Conservation (phyloP, 306 rosid genomes). For the Lagenaria siceraria region DNA sequence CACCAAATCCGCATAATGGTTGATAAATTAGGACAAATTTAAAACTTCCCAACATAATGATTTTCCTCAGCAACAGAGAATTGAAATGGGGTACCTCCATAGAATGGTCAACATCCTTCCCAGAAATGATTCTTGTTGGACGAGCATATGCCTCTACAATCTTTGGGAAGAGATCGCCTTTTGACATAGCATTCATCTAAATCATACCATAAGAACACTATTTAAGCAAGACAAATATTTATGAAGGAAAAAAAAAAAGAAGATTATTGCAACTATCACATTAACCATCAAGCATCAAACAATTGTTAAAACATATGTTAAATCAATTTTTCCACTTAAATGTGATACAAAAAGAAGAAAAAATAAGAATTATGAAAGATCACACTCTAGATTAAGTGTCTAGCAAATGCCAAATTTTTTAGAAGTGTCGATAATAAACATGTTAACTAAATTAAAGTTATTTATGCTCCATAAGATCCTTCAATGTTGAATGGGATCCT, state of each 20-base stretch:
- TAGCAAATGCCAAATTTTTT: background rate
- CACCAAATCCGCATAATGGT: background rate
- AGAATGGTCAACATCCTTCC: conserved; percentile 48
- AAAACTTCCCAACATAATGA: background rate
- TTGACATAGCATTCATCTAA: conserved; percentile 79
- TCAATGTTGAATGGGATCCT: background rate
- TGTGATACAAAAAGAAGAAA: background rate
- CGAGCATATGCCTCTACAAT: conserved; percentile 89
- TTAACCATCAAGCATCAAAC: background rate
- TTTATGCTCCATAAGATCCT: background rate
- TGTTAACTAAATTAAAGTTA: background rate
- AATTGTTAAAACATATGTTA: background rate
- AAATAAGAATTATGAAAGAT: background rate
- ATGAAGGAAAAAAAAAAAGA: background rate
- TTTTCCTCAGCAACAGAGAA: background rate
- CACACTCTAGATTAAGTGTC: background rate
- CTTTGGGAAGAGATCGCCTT: conserved; percentile 50
- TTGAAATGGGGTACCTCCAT: conserved; percentile 30
- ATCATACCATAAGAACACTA: background rate
- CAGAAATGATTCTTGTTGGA: conserved; percentile 90
- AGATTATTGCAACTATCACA: background rate
- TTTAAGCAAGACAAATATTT: background rate
- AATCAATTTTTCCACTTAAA: background rate
- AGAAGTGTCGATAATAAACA: background rate
- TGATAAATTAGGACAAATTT: background rate